phyloP scores from a whole-genome alignment of 495 filamentous ascomycete species.

The Penicillium coffeae region DNA sequence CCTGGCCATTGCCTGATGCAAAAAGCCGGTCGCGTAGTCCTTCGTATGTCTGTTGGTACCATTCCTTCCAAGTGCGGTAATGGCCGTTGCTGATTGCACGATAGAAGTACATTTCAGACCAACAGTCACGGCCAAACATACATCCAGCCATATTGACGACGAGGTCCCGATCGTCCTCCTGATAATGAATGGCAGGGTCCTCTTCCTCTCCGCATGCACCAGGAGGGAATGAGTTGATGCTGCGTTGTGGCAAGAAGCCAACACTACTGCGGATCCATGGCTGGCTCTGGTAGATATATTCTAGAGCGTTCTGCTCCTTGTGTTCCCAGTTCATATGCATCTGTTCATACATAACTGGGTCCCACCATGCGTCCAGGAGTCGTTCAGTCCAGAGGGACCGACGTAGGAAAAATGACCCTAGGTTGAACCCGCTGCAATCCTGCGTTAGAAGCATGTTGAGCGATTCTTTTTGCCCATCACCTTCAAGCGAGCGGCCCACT shows the following conservation, averaged over 20 bases:
- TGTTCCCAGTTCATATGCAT: slow-evolving; percentile 99
- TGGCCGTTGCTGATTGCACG: slow-evolving; percentile 81
- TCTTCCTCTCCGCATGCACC: slow-evolving; percentile 80
- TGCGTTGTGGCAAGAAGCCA: slow-evolving; percentile 86
- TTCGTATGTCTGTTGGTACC: slow-evolving; percentile 35
- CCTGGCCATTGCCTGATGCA: slow-evolving; percentile 8
- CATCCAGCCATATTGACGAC: slow-evolving; percentile 99
- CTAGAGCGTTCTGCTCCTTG: slow-evolving; percentile 94
- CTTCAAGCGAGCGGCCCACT: slow-evolving; percentile 62
- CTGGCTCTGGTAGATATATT: slow-evolving; percentile 86
- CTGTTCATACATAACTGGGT: slow-evolving; percentile 96
- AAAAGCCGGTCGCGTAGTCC: slow-evolving; percentile 23
- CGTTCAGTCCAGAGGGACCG: slow-evolving; percentile 87
- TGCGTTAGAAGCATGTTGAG: slow-evolving; percentile 88
- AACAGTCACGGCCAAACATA: slow-evolving; percentile 94
- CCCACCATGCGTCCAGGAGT: slow-evolving; percentile 96
- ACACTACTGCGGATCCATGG: slow-evolving; percentile 89
- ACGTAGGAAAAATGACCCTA: slow-evolving; percentile 90
- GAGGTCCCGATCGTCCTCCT: slow-evolving; percentile 81
- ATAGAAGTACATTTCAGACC: slow-evolving; percentile 94
- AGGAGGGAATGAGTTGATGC: slow-evolving; percentile 88
- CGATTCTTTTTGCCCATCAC: slow-evolving; percentile 67
- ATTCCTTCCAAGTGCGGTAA: slow-evolving; percentile 78
- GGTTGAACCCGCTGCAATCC: slow-evolving; percentile 94
- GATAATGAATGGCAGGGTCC: slow-evolving; percentile 78